These are phyloP conservation scores for Eragrostis tef DNA, from an alignment of 202 grass and related monocot species.

Conservation along the genomic window DNA sequence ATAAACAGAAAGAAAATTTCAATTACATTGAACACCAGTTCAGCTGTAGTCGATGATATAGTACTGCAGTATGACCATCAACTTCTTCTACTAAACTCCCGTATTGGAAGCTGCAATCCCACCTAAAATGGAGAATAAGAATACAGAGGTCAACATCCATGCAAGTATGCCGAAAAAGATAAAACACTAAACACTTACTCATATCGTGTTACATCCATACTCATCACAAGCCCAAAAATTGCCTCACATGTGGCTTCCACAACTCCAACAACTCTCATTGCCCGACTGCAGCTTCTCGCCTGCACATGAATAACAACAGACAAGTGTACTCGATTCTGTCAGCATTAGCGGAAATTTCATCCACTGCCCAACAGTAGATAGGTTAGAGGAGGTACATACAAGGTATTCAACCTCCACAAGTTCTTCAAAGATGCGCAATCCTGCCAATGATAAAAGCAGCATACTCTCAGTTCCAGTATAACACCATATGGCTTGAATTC, in stretches of 20 bases:
- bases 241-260: slow-evolving; percentile 92
- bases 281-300: slow-evolving; percentile 86
- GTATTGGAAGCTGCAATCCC: slow-evolving; percentile 97
- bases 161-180: not conserved
- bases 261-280: slow-evolving; percentile 93
- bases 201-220: slow-evolving; percentile 92
- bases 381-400: slow-evolving; percentile 56
- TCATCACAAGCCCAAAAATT: slow-evolving; percentile 97
- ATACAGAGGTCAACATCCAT: slow-evolving; percentile 38
- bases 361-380: slow-evolving; percentile 15
- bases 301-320: slow-evolving; percentile 54
- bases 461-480: slow-evolving; percentile 21
- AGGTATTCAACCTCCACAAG: slow-evolving; percentile 82
- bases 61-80: slow-evolving; percentile 96
- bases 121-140: slow-evolving; percentile 58
- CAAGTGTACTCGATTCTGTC: slow-evolving; percentile 23
- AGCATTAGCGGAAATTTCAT: slow-evolving; percentile 34
- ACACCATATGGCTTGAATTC: slow-evolving; percentile 22
- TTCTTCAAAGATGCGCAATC: slow-evolving; percentile 97
- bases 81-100: slow-evolving; percentile 98
- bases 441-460: slow-evolving; percentile 53
- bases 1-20: slow-evolving; percentile 32
- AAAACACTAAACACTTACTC: slow-evolving; percentile 64
- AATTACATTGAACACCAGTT: slow-evolving; percentile 87
- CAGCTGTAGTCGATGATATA: slow-evolving; percentile 87